Percentiles rank a stretch among this genome's conserved stretches.
Conservation (phyloP, 1,284 basidiomycete species). For the Trichosporon coremiiforme region DNA sequence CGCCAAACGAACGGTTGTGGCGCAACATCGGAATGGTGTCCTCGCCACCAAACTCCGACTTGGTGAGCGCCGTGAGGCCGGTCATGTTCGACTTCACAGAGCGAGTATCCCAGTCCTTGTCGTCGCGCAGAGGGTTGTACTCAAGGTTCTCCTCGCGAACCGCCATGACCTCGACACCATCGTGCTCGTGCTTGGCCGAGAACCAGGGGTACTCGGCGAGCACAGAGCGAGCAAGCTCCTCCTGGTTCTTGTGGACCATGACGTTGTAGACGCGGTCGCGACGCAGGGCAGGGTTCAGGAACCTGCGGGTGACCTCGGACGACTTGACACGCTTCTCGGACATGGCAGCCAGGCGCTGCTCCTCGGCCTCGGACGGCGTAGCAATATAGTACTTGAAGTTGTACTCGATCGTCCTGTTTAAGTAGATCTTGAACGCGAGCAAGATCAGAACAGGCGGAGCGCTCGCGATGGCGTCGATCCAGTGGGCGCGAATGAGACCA, state of each 20-base stretch:
- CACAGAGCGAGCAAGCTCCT: conserved; percentile 49
- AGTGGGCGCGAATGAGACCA: conserved; percentile 79
- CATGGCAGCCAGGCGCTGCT: conserved; percentile 38
- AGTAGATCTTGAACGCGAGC: conserved; percentile 76
- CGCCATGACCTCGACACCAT: conserved; percentile 51
- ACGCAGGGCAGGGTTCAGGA: conserved; percentile 60
- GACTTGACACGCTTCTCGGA: conserved; percentile 54
- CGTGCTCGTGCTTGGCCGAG: conserved; percentile 42
- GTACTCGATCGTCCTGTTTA: conserved; percentile 67
- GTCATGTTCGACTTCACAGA: conserved; percentile 46
- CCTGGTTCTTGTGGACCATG: conserved; percentile 57
- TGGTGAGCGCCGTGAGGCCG: conserved; percentile 13
- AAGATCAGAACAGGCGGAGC: conserved; percentile 77
- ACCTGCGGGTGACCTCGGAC: conserved; percentile 58
- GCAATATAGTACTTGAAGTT: conserved; percentile 71
- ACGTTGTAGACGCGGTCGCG: conserved; percentile 54
- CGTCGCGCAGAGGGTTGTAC: conserved; percentile 51
- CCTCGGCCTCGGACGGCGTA: conserved; percentile 54
- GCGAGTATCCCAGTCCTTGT: conserved; percentile 48
- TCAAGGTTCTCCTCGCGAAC: conserved; percentile 56
- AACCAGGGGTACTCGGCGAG: conserved; percentile 56
- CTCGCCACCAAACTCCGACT: conserved; percentile 18
- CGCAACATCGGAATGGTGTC: conserved; percentile 3
- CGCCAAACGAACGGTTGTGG: background rate
- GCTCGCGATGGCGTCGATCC: conserved; percentile 58